Evolutionary conservation across 2,329 filamentous ascomycete genomes (phyloP), one percentile per base, ranked within the genome.

Genomic region (Coleophoma eucalyptorum): DNA sequence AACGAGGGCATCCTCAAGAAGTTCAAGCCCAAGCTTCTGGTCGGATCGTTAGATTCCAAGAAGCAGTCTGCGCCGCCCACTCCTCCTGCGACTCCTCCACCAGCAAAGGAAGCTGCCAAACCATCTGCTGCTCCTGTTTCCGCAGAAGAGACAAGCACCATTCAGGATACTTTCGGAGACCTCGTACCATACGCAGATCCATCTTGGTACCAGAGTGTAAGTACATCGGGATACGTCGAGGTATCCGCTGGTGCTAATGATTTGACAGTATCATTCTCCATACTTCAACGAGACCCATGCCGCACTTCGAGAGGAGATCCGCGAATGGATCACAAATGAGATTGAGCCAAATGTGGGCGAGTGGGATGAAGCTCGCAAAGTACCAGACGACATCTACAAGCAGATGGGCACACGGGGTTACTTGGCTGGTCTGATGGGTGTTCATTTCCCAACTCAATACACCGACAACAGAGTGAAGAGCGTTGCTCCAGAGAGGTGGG

Each of bases 271-370:
- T 72, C 89, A 96, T 75, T 96, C 93, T 2, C 90, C 93, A 26
- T 97, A 97, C 80, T 96, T 87, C 80, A 97, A 97, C 73, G 87
- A 96, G 72, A 85, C 90, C 5, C 94, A 99, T 71, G 92, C 84
- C 50, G 91, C 90, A 47, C 86, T 99, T 46, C 90, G 94, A 54
- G 86, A 84, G 58, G 94, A 99, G 76, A 79, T 97, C 54, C 89
- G 94, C 65, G 81, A 91, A 75, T 99, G 92, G 92, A 83, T 99
- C 50, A 89, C 96, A 55, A 81, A 78, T 50, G 89, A 90, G 62
- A 86, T 97, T 67, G 91, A 96, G 76, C 93, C 94, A 19, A 80
- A 93, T 62, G 90, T 97, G 50, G 88, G 84, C 38, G 94, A 99
- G 69, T 99, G 94, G 94, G 94, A 99, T 62, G 94, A 97, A 78